Evolutionary conservation across 2,329 filamentous ascomycete genomes (phyloP), one percentile per base, ranked within the genome.

Genomic region (Pleomassaria siparia): DNA sequence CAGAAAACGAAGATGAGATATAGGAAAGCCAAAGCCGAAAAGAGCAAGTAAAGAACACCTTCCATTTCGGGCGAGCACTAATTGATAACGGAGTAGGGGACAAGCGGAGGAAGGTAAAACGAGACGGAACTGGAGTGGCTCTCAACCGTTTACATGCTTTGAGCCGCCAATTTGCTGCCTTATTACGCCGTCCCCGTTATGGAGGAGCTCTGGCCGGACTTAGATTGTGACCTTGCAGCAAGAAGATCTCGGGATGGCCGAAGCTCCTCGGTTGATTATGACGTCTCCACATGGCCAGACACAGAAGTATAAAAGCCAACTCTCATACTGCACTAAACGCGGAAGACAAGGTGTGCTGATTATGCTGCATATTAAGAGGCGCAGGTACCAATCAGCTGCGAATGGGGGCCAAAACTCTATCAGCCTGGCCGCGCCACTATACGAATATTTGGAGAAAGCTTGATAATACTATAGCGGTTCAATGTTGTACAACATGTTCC

Each of bases 221-320:
- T 32, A 55, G 47, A 50, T 55, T 55, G 49, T 50, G 37, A 43
- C 22, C 25, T 7, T 36, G 43, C 51, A 54, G 44, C 44, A 46
- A 26, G n/a, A 43, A 37, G 49, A 21, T 36, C 15, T 49, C 45
- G 43, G 50, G 15, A 12, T 30, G 22, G 26, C 40, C 40, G 40
- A 33, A 33, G 20, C 18, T 18, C 22, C 25, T 28, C 13, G 37
- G 37, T 20, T 6, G 25, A 20, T 22, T 3, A 28, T 40, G 25
- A 40, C 18, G 20, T 37, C 15, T 12, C 35, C n/a, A 22, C 24
- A 28, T 28, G 12, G n/a, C n/a, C n/a, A n/a, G n/a, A n/a, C n/a
- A n/a, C n/a, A n/a, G n/a, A n/a, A n/a, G n/a, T n/a, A n/a, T n/a
- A n/a, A n/a, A n/a, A n/a, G n/a, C n/a, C n/a, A n/a, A n/a, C n/a